Base-by-base conservation (phyloP, 352 stramenopile species). In the Pythium utonaiense region DNA sequence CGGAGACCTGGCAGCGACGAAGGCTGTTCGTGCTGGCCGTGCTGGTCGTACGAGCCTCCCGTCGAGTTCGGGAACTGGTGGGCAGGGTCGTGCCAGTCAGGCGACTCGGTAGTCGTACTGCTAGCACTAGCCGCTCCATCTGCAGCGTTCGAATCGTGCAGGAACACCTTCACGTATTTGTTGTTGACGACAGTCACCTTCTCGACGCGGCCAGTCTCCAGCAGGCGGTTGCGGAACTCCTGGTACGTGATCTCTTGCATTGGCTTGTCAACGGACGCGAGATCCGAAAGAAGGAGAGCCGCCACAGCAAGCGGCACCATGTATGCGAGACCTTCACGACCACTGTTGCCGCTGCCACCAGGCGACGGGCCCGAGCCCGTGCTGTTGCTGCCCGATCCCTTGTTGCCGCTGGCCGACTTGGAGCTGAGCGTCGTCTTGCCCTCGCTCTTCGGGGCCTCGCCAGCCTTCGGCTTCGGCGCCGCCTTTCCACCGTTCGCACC, bases 241-340 rank as follows among this genome's bases (percentile, higher is more conserved):
- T 97, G 89, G 71, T 94, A 97, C 53, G 82, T 96, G 64, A 96
- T 93, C 68, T 97, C 89, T 63, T 94, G 83, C 76, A 92, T 90
- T 9, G 83, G 80, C 56, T 95, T 91, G 66, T 93, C 83, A 22
- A 84, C 67, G 9, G 70, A 80, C 16, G 74, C 75, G 44, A 93
- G 58, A 28, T 95, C 86, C 36, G 84, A 85, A 33, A 95, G 73
- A 41, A 95, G 74, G 49, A 93, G 57, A 17, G 80, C 80, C 8
- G 80, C 85, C 27, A 95, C 67, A 1, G 83, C 85, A 22, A 92
- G 59, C 13, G 83, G 85, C 17, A 95, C 67, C 40, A 91, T 61
- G 51, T 93, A 95, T 47, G 80, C 80, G 69, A 91, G 77, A 24
- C 77, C 70, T 51, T 93, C 80, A 9, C 75, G 80, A 2, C 78